Base-by-base conservation (phyloP, 2,329 filamentous ascomycete species). In the Clonostachys rosea region DNA sequence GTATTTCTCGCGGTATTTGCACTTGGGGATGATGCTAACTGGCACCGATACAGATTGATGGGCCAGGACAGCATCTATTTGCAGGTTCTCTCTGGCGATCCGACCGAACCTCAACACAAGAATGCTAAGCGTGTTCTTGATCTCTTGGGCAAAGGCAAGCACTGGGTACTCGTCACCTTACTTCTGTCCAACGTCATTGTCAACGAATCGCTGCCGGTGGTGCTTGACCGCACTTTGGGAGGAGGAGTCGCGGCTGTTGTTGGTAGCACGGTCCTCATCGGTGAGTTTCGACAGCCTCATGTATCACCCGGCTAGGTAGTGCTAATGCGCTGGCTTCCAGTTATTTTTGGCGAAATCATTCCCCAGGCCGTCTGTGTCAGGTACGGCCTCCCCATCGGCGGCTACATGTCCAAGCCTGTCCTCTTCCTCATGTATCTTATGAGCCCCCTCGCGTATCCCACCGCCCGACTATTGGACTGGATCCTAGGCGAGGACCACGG, bases 281-380 rank as follows among this genome's bases (percentile, higher is more conserved):
- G 91, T 95, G 81, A 56, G 79, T 30, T 30, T 30, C 24, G 24
- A 30, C 24, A 30, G 41, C 18, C 16, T 45, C 43, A 16, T 43
- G 52, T 54, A 51, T 55, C 44, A 45, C 13, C 37, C 33, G 10
- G 13, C 14, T 20, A n/a, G 43, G 16, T 14, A n/a, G 13, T 40
- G 34, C 41, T 47, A 44, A 47, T 17, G 20, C 34, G 16, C 16
- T 41, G 11, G 39, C 14, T 7, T 6, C 39, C 59, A 96, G 94
- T 99, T 63, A 96, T 99, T 57, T 99, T 99, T 64, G 94, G 94
- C 57, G 94, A 99, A 73, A 84, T 99, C 53, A 87, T 95, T 24
- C 94, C 94, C 34, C 94, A 99, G 65, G 96, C 92, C 20, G 81
- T 97, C 56, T 99, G 94, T 66, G 94, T 97, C 53, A 89, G 94